Conservation (phyloP, 306 rosid species). For the Ceratonia siliqua region DNA sequence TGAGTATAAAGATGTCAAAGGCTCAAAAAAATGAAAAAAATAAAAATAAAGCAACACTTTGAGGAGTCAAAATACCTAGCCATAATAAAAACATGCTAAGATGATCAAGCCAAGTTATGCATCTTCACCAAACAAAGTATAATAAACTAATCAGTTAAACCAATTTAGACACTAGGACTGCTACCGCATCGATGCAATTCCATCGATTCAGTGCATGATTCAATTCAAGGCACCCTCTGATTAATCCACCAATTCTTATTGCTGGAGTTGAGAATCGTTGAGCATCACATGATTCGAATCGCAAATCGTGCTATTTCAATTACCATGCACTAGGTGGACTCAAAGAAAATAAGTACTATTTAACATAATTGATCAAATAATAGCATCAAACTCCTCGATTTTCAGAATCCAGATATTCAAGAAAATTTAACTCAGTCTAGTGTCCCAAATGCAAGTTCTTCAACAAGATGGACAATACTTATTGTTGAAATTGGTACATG, state of each 20-base stretch:
- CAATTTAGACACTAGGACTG: too few species aligned
- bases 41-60: neutral
- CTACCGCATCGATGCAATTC: too few species aligned
- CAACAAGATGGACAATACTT: neutral
- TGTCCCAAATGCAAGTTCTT: too few species aligned
- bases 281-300: too few species aligned
- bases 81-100: neutral
- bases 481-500: too few species aligned
- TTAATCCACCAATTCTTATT: too few species aligned
- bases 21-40: neutral
- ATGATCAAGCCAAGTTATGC: neutral
- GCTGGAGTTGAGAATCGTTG: too few species aligned
- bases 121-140: neutral
- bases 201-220: too few species aligned
- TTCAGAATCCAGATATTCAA: neutral
- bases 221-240: too few species aligned
- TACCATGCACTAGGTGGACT: neutral
- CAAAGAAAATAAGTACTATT: neutral
- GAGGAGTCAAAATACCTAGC: neutral
- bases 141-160: neutral
- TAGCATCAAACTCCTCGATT: neutral
- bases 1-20: conserved; percentile 3
- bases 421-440: neutral
- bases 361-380: neutral
- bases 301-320: too few species aligned